These are phyloP conservation scores for Hemileia vastatrix DNA, from an alignment of 1,284 basidiomycete genomes.

Conservation along the genomic window DNA sequence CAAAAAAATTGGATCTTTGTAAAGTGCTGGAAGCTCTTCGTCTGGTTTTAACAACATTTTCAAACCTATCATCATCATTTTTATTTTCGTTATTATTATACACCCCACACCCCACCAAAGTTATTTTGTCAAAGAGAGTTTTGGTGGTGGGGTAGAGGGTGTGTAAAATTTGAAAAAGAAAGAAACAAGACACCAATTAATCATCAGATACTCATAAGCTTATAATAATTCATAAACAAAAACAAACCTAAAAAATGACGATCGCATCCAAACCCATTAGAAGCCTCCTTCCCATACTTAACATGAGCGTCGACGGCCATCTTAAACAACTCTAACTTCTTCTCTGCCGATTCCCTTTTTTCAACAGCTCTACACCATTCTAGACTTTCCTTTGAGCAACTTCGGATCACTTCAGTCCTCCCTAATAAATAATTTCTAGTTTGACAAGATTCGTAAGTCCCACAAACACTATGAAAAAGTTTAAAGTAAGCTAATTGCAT, in stretches of 20 bases:
- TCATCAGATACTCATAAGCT: background rate
- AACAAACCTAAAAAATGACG: constrained; percentile 70
- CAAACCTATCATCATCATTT: constrained; percentile 48
- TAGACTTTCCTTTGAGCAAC: constrained; percentile 69
- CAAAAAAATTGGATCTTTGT: constrained; percentile 64
- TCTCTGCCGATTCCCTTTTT: constrained; percentile 42
- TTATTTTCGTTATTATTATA: background rate
- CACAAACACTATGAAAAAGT: constrained; percentile 58
- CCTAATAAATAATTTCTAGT: constrained; percentile 86
- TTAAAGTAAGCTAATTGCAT: constrained; percentile 94
- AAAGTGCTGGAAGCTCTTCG: constrained; percentile 58
- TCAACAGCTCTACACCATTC: constrained; percentile 84
- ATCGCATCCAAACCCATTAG: constrained; percentile 90
- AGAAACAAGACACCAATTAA: too few relatives aligned
- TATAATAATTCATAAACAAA: background rate
- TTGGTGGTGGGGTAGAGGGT: background rate
- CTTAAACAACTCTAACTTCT: constrained; percentile 63
- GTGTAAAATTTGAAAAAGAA: background rate
- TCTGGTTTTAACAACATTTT: constrained; percentile 70
- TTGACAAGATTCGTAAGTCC: constrained; percentile 85
- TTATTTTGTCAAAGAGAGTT: background rate
- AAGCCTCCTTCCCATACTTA: constrained; percentile 78
- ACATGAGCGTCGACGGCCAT: constrained; percentile 71
- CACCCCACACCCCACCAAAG: too few relatives aligned
- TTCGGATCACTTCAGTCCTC: constrained; percentile 87